Base-by-base conservation (phyloP, 345 rosid species). In the Anacardium occidentale region DNA sequence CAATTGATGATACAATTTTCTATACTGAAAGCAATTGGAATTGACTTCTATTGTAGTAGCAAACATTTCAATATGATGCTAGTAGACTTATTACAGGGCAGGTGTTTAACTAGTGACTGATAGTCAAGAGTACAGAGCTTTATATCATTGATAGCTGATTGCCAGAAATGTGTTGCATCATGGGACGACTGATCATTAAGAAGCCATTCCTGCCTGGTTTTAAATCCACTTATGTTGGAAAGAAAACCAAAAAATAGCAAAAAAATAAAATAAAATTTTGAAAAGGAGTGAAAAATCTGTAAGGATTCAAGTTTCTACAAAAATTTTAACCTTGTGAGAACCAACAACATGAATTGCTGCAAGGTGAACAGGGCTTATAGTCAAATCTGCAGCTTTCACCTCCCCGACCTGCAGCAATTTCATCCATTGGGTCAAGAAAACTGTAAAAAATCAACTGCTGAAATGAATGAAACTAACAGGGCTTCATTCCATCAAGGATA, bases 311-410 rank as follows among this genome's bases (percentile, higher is more conserved):
- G 20, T 8, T 29, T 32, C 26, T 29, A 68, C 48, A 76, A 45
- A 29, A 54, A 52, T 34, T 48, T 29, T 22, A 66, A 94, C 99
- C 99, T 95, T 95, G 62, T 84, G 87, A 61, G 87, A 79, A 81
- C 91, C 97, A 55, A 91, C 96, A 51, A 78, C 72, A 68, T 97
- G 98, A 26, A 85, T 79, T 68, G 99, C 98, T 56, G 99, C 98
- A 80, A 82, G 83, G 79, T 92, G 83, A 77, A 89, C 97, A 58
- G 98, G 99, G 75, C 98, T 95, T 72, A 92, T 87, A 52, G 98
- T 92, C 78, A 92, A 78, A 76, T 95, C 99, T 68, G 98, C 96
- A 80, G 96, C 99, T 87, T 91, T 92, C 69, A 95, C 98, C 85
- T 95, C 96, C 98, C 99, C 92, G 20, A 95, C 99, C 98, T 92